phyloP scores from a whole-genome alignment of 805 yeast genomes.

The Hanseniaspora occidentalis region DNA sequence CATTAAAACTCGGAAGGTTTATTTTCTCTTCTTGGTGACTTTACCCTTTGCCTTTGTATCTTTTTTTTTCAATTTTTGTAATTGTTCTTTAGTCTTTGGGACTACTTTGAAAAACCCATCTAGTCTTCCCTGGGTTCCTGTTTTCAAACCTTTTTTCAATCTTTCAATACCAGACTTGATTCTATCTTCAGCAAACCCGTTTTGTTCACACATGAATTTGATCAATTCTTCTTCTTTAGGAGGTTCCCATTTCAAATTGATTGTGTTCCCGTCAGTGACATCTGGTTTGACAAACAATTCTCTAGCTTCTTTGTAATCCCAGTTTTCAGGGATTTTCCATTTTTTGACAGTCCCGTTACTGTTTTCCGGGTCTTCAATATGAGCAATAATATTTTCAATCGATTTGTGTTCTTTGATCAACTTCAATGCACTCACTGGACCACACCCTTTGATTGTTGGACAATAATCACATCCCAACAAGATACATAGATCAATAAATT shows the following conservation, averaged over 20 bases:
- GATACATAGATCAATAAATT: constrained; percentile 86
- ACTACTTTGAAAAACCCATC: constrained; percentile 81
- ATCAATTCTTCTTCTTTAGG: constrained; percentile 81
- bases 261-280: constrained; percentile 45
- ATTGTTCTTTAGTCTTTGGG: constrained; percentile 37
- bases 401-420: constrained; percentile 75
- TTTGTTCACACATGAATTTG: constrained; percentile 70
- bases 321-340: constrained; percentile 79
- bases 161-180: constrained; percentile 79
- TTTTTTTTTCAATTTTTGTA: constrained; percentile 14
- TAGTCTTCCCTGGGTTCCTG: constrained; percentile 81
- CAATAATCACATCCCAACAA: constrained; percentile 95
- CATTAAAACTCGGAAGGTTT: too few relatives aligned
- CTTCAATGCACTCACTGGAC: constrained; percentile 89
- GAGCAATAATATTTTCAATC: constrained; percentile 64
- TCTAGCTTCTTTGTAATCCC: constrained; percentile 88
- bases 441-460: constrained; percentile 89
- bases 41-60: constrained; percentile 2
- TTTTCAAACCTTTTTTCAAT: constrained; percentile 68
- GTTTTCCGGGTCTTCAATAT: constrained; percentile 33
- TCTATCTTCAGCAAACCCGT: constrained; percentile 89
- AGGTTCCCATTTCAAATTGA: constrained; percentile 72
- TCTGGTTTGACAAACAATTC: constrained; percentile 77
- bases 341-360: constrained; percentile 20
- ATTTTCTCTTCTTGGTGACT: constrained; percentile 4